Evolutionary conservation across 441 rosid genomes (phyloP).

Genomic region (Syzygium syzygioides): DNA sequence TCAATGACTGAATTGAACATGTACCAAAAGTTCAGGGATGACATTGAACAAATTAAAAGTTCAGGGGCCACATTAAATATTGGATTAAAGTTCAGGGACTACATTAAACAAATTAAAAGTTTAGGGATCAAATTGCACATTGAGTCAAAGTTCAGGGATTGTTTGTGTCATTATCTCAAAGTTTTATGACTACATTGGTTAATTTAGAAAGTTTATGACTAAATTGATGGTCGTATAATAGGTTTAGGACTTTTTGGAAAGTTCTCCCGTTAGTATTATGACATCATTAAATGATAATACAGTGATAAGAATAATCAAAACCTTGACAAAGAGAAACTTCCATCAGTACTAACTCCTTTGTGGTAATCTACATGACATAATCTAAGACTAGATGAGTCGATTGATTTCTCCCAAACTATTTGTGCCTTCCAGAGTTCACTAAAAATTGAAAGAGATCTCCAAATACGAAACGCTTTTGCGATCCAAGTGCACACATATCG

Average conservation of each 20-base stretch:
- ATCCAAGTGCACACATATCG: neutral
- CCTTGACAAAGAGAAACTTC: neutral
- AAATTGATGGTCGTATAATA: rapidly evolving
- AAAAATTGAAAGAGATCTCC: neutral
- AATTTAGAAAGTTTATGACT: rapidly evolving
- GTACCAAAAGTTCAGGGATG: no score
- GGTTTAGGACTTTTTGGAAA: neutral
- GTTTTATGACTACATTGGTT: neutral
- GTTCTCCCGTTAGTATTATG: neutral
- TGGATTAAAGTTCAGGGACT: no score
- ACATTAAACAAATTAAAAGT: no score
- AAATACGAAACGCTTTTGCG: neutral
- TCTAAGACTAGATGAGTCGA: neutral
- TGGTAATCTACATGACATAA: neutral
- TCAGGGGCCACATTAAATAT: no score
- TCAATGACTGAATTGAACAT: no score
- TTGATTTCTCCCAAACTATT: neutral
- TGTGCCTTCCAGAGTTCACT: neutral
- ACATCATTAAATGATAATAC: neutral
- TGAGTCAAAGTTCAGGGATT: no score
- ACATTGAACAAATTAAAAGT: no score
- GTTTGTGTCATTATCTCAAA: neutral
- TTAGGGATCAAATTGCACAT: no score
- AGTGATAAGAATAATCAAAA: neutral
- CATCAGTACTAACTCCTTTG: neutral